Percentiles rank a stretch among this genome's conserved stretches.
phyloP scores from a whole-genome alignment of 176 grass and related monocot genomes.

The Olyra latifolia region DNA sequence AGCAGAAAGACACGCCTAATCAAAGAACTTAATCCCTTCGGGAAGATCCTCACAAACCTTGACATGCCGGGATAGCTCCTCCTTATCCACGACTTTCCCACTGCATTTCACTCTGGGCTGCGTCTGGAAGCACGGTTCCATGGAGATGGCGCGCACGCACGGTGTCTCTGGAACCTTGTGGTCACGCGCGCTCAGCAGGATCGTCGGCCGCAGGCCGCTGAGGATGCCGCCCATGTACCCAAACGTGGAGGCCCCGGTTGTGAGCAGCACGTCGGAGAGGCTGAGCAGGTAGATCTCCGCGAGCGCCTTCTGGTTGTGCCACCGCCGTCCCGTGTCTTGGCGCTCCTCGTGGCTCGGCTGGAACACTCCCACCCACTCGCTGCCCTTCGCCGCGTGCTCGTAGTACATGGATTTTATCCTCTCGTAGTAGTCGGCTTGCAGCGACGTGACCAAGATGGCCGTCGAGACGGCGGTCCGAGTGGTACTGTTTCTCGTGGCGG shows the following conservation, averaged over 20 bases:
- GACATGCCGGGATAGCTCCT: constrained; percentile 35
- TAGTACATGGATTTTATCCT: constrained; percentile 43
- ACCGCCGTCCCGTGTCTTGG: constrained; percentile 9
- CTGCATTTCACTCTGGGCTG: constrained; percentile 34
- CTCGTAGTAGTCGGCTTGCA: constrained; percentile 54
- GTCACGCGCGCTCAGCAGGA: not conserved
- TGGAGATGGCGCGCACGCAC: constrained; percentile 21
- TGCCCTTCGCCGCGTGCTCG: constrained; percentile 30
- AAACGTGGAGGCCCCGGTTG: constrained; percentile 48
- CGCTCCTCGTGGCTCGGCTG: constrained; percentile 44
- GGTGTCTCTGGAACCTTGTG: not conserved
- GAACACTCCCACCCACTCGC: constrained; percentile 38
- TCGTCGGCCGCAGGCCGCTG: constrained; percentile 35
- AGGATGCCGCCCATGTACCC: constrained; percentile 53
- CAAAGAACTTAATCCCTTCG: constrained; percentile 39
- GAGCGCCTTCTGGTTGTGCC: constrained; percentile 54
- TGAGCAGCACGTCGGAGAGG: constrained; percentile 62
- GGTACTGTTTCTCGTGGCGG: not conserved
- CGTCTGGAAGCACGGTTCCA: constrained; percentile 50
- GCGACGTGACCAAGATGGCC: constrained; percentile 48
- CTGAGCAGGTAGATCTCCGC: constrained; percentile 56
- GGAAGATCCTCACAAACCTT: constrained; percentile 41
- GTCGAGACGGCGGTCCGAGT: not conserved
- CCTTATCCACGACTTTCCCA: constrained; percentile 1
- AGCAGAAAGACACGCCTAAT: constrained; percentile 5